These are phyloP conservation scores for Atkinsonella texensis DNA, from an alignment of 2,329 filamentous ascomycete species.

Conservation along the genomic window DNA sequence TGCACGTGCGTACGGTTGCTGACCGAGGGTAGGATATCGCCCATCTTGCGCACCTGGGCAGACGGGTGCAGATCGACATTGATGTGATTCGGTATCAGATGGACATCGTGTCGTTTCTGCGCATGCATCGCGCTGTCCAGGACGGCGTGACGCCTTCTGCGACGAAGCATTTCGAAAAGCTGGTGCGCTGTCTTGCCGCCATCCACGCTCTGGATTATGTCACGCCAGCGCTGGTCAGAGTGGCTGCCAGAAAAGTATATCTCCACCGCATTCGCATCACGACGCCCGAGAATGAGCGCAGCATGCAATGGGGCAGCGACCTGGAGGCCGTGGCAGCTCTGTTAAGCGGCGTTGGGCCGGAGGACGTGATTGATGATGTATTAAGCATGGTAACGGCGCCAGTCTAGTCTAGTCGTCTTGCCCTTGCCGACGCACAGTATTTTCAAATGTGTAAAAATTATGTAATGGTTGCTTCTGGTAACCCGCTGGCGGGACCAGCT, in stretches of 20 bases:
- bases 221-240: constrained; percentile 68
- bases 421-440: not conserved
- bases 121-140: constrained; percentile 74
- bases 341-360: constrained; percentile 48
- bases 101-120: constrained; percentile 77
- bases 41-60: constrained; percentile 44
- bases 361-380: constrained; percentile 55
- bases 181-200: constrained; percentile 63
- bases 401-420: not conserved
- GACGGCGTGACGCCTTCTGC: constrained; percentile 67
- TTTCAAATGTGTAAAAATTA: not conserved
- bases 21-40: constrained; percentile 36
- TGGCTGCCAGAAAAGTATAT: constrained; percentile 81
- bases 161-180: constrained; percentile 61
- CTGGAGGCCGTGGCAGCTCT: constrained; percentile 53
- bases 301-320: constrained; percentile 87
- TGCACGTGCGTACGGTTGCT: constrained; percentile 20
- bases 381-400: constrained; percentile 39
- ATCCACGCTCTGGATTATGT: constrained; percentile 72
- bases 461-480: not conserved
- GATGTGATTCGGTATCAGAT: constrained; percentile 77
- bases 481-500: not conserved
- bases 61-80: constrained; percentile 52
- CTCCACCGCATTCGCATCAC: constrained; percentile 69
- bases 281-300: constrained; percentile 60